Evolutionary conservation across 352 stramenopile species (phyloP), one percentile per base, ranked within the genome.

Genomic region (Nothophytophthora sp.): DNA sequence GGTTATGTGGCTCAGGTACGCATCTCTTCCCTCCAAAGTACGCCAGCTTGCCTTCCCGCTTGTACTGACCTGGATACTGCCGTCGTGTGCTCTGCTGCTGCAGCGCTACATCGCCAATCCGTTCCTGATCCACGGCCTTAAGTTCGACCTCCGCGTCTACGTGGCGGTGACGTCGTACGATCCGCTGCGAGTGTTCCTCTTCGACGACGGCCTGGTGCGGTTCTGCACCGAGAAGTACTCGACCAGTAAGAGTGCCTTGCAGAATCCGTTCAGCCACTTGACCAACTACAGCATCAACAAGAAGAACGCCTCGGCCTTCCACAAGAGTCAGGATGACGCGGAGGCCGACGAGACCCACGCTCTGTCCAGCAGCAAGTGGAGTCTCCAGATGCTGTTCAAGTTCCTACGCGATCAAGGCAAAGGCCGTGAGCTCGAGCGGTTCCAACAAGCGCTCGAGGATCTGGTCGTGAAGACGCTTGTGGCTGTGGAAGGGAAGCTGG

Each of bases 281-380:
- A 97, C 90, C 10, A 97, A 97, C 66, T 97, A 95, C 75, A 90
- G 73, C 48, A 83, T 97, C 46, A 97, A 97, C 66, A 96, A 97
- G 60, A 94, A 89, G 40, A 96, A 90, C 58, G 71, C 60, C 22
- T 57, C 65, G 1, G 67, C 57, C 2, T 96, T 95, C 55, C 66
- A 90, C 55, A 72, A 80, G 15, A 90, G 88, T 32, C 65, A 89
- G 46, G 75, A 86, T 41, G 62, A 68, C n/a, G 67, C 63, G 1
- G 63, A 81, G 15, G 67, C 74, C 15, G 32, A 63, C 16, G 66
- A 77, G 19, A 62, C 55, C 15, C 40, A 63, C n/a, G 54, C 53
- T 5, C 55, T 70, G 27, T 50, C 39, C n/a, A 86, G 72, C 38
- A 95, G 81, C 54, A 97, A 97, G 63, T 96, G 88, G 88, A 90